Base-by-base conservation (phyloP, 2,329 filamentous ascomycete species). In the Sordariomycetes sp. region DNA sequence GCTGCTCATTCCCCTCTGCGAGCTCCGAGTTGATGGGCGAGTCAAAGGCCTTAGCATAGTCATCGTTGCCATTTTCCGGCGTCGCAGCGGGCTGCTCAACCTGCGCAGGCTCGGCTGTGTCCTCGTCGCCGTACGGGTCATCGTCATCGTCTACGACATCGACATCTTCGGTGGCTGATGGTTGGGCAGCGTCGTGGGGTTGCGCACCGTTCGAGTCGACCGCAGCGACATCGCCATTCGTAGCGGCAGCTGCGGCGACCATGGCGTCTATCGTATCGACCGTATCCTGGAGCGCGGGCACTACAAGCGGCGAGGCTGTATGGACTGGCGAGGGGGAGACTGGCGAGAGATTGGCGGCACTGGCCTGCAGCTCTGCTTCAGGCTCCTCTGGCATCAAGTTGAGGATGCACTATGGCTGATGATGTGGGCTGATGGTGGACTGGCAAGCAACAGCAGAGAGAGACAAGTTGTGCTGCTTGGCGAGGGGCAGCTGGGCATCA, bases 41-140 rank as follows among this genome's bases (percentile, higher is more conserved):
- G 51, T 70, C 63, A 60, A 68, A 66, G 24, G 58, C 64, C 49
- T 63, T 68, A 46, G 64, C 62, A 55, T 70, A 67, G 44, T 70
- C 65, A 44, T 70, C 65, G 58, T 69, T 66, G 24, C 26, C 61
- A 51, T 51, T 53, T 44, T 54, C 49, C 34, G 45, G 42, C 15
- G 50, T 30, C 21, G 58, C 50, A 30, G 31, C 42, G n/a, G 35
- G 35, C 29, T 46, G 38, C 25, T 46, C 51, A 15, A 46, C 47
- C 29, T 40, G 37, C 18, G 24, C 18, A 35, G 45, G 35, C 12
- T 44, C 42, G 27, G 45, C 41, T 29, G 43, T 41, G 28, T 41
- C 39, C 21, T 57, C 52, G 32, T 64, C 59, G 48, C 53, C 58
- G 49, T 71, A 70, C 19, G 58, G 57, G 43, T 66, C 62, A 47